These are phyloP conservation scores for Cladorrhinum sp. DNA, from an alignment of 2,329 filamentous ascomycete genomes.

Conservation along the genomic window DNA sequence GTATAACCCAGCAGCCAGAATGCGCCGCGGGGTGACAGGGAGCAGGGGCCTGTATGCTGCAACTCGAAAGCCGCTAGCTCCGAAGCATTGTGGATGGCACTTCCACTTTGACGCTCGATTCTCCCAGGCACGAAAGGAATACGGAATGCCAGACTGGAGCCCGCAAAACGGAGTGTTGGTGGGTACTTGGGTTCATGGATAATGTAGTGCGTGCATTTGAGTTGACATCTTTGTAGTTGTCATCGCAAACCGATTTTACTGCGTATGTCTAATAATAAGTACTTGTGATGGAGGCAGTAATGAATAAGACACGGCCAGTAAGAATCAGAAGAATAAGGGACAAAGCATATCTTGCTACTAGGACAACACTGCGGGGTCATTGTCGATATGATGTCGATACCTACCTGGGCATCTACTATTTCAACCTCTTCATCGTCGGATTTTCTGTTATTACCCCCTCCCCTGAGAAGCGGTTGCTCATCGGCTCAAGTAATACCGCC, in stretches of 20 bases:
- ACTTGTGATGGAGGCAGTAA: neutral
- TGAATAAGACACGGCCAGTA: neutral
- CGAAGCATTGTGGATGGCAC: neutral
- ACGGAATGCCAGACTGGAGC: neutral
- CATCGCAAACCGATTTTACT: neutral
- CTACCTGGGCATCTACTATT: too few species aligned
- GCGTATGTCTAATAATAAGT: neutral
- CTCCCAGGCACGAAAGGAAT: neutral
- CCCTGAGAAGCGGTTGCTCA: neutral
- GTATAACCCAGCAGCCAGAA: neutral
- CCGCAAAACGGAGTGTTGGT: neutral
- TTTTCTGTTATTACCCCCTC: neutral
- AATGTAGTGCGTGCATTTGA: neutral
- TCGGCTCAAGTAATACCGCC: neutral
- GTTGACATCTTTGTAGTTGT: neutral
- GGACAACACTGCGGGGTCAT: neutral
- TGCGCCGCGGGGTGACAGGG: neutral
- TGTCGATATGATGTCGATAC: neutral
- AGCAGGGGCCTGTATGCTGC: neutral
- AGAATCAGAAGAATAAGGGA: neutral
- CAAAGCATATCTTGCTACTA: neutral
- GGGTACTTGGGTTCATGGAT: neutral
- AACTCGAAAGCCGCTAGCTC: neutral
- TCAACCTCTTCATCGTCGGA: neutral
- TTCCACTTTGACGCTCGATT: neutral